These are phyloP conservation scores for Calonectria fujianensis DNA, from an alignment of 2,329 filamentous ascomycete species.

Conservation along the genomic window DNA sequence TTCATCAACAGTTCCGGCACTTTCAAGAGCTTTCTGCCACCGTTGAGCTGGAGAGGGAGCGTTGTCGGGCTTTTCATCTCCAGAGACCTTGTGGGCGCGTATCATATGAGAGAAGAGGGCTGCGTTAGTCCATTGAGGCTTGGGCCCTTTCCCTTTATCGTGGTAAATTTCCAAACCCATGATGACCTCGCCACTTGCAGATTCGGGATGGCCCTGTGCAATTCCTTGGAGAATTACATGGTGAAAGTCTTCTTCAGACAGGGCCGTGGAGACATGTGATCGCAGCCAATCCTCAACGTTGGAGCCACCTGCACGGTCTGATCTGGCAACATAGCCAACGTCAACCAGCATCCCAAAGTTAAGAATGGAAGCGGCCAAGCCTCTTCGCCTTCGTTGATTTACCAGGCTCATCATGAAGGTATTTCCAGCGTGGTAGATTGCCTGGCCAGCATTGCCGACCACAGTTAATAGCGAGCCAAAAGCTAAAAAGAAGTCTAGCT, in stretches of 20 bases:
- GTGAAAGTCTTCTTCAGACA: constrained; percentile 2
- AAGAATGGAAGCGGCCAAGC: background rate
- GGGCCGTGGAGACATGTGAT: background rate
- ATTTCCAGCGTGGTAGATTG: constrained; percentile 1
- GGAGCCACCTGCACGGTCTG: background rate
- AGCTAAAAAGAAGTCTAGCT: background rate
- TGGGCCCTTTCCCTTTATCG: background rate
- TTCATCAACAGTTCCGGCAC: background rate
- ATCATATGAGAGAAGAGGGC: background rate
- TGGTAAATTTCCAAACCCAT: background rate
- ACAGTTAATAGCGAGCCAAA: background rate
- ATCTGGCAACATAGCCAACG: background rate
- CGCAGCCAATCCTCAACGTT: background rate
- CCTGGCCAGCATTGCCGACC: background rate
- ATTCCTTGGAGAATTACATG: background rate
- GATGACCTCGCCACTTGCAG: background rate
- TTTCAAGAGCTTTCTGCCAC: background rate
- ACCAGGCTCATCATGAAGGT: background rate
- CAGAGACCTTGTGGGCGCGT: background rate
- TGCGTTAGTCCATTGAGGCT: background rate
- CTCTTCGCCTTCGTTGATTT: background rate
- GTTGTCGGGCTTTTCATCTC: background rate
- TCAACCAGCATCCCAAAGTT: background rate
- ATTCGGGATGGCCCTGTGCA: background rate
- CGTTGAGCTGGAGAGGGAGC: background rate